Percentiles rank a stretch among this genome's conserved stretches.
These are phyloP conservation scores for Tricholoma furcatifolium DNA, from an alignment of 768 basidiomycete species.

Conservation along the genomic window DNA sequence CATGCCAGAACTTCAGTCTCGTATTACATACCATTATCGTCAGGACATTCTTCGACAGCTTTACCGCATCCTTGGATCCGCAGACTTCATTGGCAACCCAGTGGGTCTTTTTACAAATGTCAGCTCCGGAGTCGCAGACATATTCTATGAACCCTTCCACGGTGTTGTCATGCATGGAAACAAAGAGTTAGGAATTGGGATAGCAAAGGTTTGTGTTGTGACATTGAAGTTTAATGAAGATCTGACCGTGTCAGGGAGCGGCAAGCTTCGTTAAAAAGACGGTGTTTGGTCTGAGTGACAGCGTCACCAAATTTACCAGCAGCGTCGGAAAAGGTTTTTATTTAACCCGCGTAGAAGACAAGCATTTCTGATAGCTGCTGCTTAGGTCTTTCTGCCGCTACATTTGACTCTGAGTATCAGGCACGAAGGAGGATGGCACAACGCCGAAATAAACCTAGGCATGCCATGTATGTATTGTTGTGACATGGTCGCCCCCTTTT, in stretches of 20 bases:
- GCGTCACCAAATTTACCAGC: conserved; percentile 96
- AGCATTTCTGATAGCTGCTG: neutral
- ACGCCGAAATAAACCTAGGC: conserved; percentile 90
- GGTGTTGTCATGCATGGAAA: conserved; percentile 97
- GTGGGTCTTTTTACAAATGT: conserved; percentile 98
- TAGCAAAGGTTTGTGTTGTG: conserved; percentile 69
- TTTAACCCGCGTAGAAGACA: neutral
- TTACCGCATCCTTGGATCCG: conserved; percentile 96
- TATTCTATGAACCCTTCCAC: conserved; percentile 98
- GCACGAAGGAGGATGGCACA: conserved; percentile 84
- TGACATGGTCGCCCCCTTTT: neutral
- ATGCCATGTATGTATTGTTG: conserved; percentile 73
- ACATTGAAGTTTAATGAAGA: neutral
- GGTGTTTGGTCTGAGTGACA: conserved; percentile 93
- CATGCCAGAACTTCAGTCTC: conserved; percentile 76
- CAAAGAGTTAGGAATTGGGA: conserved; percentile 89
- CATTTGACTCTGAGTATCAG: conserved; percentile 96
- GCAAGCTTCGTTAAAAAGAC: conserved; percentile 99
- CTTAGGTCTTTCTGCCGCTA: conserved; percentile 90
- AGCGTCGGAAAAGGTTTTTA: conserved; percentile 88
- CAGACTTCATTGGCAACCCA: conserved; percentile 94
- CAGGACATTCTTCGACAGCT: conserved; percentile 92
- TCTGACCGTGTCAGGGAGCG: conserved; percentile 61
- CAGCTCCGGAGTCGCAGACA: conserved; percentile 95
- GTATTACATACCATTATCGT: conserved; percentile 89